Base-by-base conservation (phyloP, 495 filamentous ascomycete genomes). In the Hyaloscypha finlandica region DNA sequence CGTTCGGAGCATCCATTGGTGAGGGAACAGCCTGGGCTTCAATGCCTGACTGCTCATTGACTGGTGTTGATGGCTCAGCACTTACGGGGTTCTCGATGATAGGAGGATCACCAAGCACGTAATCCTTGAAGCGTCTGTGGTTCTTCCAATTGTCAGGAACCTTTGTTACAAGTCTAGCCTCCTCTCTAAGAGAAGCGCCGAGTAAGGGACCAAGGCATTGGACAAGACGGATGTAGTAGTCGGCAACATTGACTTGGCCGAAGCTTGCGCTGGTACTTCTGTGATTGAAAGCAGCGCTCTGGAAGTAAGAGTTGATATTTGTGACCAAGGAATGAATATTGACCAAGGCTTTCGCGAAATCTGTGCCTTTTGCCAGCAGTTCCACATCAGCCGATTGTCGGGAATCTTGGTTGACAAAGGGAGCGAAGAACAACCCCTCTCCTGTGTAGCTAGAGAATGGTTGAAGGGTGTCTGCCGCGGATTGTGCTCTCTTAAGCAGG, bases 181-280 rank as follows among this genome's bases (percentile, higher is more conserved):
- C 91, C 75, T 99, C 96, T 81, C 89, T 89, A 29, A 95, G 82
- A 65, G 92, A 90, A 58, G 86, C 86, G 33, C 90, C 87, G 65
- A 96, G 85, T 33, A 99, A 80, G 32, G 85, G 84, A 9, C 92
- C 93, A 19, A 98, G 83, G 37, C 85, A 85, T 55, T 85, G 82
- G 53, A 94, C 82, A 22, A 97, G 78, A 29, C 79, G 75, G 45
- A 81, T 78, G 74, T 95, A 96, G 66, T 89, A 87, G 75, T 97
- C 93, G 29, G 88, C 88, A 52, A 96, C 81, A 69, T 93, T 94
- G 66, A 95, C 85, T 58, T 87, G 85, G 63, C 82, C 81, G 81
- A 86, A 97, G 48, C 81, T 81, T 70, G 81, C 87, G 19, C 57
- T 59, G 16, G 31, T 77, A 67, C 11, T 75, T 66, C 45, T 73